Conservation (phyloP, 1,284 basidiomycete species). For the Ceratobasidium sp. region DNA sequence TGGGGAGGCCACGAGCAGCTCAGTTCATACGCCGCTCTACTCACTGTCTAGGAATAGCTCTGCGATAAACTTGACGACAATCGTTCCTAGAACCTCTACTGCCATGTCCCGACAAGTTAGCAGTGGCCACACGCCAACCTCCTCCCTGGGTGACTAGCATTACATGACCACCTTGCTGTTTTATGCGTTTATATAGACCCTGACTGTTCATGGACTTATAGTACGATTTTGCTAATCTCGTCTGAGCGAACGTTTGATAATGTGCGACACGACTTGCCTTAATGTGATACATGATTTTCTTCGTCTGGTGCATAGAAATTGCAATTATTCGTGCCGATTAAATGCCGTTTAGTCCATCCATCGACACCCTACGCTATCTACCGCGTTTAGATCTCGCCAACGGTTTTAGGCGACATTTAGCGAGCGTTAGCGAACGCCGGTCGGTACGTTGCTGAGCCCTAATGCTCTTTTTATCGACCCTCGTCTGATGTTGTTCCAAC, state of each 20-base stretch:
- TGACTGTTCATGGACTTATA: not conserved
- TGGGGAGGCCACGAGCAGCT: conserved; percentile 16
- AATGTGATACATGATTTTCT: conserved; percentile 9
- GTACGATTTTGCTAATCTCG: not conserved
- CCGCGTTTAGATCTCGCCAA: not conserved
- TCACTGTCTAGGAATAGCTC: conserved; percentile 49
- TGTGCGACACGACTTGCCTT: conserved; percentile 1
- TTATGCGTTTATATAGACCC: conserved; percentile 10
- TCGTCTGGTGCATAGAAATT: not conserved
- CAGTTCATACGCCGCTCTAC: conserved; percentile 38
- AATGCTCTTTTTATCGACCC: not conserved
- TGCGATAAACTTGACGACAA: conserved; percentile 49
- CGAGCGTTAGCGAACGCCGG: conserved; percentile 17
- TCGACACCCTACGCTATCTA: not conserved
- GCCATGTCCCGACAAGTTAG: conserved; percentile 37
- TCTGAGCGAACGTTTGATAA: conserved; percentile 5
- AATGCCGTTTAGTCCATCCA: not conserved
- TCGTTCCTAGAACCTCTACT: conserved; percentile 45
- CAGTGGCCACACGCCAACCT: conserved; percentile 33
- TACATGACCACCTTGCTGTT: not conserved
- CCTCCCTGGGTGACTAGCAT: conserved; percentile 20
- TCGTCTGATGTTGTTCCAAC: not conserved
- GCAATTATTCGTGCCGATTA: too few species aligned
- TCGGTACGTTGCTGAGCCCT: not conserved
- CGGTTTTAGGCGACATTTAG: not conserved